These are phyloP conservation scores for Eucalyptus pauciflora DNA, from an alignment of 345 rosid genomes.

Conservation along the genomic window DNA sequence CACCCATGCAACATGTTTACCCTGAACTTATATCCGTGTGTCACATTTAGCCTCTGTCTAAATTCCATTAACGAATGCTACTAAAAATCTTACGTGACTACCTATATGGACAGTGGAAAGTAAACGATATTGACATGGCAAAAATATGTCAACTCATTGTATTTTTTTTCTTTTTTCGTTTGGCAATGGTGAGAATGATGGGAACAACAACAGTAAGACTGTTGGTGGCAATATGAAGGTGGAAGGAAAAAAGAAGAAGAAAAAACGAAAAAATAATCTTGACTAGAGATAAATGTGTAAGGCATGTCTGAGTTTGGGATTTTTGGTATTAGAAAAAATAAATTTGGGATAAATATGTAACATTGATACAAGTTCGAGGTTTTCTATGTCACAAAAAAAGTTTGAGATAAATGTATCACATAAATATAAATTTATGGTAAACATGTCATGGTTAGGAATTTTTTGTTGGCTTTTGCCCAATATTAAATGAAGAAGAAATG, in stretches of 20 bases:
- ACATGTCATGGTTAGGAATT: background rate
- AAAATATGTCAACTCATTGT: background rate
- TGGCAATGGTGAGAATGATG: background rate
- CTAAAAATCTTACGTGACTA: background rate
- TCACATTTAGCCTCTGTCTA: too few species aligned
- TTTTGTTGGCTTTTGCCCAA: background rate
- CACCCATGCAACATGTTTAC: accelerated
- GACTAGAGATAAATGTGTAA: background rate
- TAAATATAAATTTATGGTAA: too few species aligned
- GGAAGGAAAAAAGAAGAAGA: background rate
- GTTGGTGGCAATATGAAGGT: background rate
- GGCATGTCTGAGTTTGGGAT: background rate
- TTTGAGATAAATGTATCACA: background rate
- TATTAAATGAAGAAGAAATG: background rate
- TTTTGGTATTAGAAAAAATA: background rate
- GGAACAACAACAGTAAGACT: accelerated
- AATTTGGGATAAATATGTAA: background rate
- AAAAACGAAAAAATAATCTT: too few species aligned
- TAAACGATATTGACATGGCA: background rate
- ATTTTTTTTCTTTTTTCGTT: too few species aligned
- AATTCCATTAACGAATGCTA: background rate
- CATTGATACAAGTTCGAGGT: background rate
- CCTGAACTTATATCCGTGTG: accelerated
- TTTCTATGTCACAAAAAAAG: background rate
- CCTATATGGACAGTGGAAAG: background rate